phyloP scores from a whole-genome alignment of 352 stramenopile genomes.

The Achlya hypogyna region DNA sequence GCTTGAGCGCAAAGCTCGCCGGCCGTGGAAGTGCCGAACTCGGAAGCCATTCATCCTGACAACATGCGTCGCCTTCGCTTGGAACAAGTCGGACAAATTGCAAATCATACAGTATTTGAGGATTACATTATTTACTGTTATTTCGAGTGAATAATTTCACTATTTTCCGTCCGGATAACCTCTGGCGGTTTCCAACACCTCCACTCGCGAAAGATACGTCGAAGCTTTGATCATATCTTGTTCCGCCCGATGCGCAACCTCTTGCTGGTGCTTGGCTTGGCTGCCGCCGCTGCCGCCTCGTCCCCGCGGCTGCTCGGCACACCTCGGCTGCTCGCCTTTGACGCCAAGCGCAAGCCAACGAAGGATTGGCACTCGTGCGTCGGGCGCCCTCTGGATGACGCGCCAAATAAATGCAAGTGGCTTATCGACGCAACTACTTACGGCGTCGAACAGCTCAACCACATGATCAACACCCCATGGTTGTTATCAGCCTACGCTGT shows the following conservation, averaged over 20 bases:
- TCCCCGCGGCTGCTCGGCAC: too few relatives aligned
- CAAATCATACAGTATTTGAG: too few relatives aligned
- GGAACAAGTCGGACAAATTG: too few relatives aligned
- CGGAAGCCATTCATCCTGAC: too few relatives aligned
- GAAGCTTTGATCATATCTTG: neutral
- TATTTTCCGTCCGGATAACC: neutral
- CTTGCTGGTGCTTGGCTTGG: neutral
- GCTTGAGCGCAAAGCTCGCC: too few relatives aligned
- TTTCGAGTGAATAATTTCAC: too few relatives aligned
- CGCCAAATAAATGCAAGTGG: neutral
- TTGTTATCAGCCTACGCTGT: constrained; percentile 1
- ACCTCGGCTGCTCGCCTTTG: neutral
- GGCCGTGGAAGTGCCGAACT: too few relatives aligned
- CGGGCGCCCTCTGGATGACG: neutral
- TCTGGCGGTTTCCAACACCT: neutral
- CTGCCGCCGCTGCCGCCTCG: too few relatives aligned
- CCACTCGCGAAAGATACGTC: neutral
- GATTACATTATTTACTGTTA: too few relatives aligned
- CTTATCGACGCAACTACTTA: constrained; percentile 1
- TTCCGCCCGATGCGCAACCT: neutral
- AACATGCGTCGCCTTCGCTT: too few relatives aligned
- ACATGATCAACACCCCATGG: constrained; percentile 10
- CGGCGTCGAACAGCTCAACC: constrained; percentile 11
- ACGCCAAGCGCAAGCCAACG: neutral
- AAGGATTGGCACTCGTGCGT: neutral